Percentiles rank a stretch among this genome's conserved stretches.
Conservation (phyloP, 2,329 filamentous ascomycete genomes). For the Rhytidhysteron rufulum region DNA sequence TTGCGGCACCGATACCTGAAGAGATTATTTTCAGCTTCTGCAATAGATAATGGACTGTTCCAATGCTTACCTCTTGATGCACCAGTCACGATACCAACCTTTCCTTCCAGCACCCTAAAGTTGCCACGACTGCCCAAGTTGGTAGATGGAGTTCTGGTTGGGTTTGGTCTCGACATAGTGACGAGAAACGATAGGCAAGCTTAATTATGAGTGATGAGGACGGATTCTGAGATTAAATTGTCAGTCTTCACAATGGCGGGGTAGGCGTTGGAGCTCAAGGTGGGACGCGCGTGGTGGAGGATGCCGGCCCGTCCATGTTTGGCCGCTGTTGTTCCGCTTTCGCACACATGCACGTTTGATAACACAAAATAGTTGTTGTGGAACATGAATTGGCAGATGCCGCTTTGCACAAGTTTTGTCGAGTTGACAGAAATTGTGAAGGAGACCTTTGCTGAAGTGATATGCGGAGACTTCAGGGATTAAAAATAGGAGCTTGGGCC, state of each 20-base stretch:
- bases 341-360: too few species aligned
- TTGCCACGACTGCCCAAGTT: constrained; percentile 31
- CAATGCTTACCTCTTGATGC: constrained; percentile 64
- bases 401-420: too few species aligned
- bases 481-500: too few species aligned
- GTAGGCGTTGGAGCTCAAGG: neutral
- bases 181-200: neutral
- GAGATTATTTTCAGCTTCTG: constrained; percentile 3
- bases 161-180: constrained; percentile 37
- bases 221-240: neutral
- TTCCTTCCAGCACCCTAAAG: constrained; percentile 56
- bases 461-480: too few species aligned
- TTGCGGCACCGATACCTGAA: constrained; percentile 68
- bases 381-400: too few species aligned
- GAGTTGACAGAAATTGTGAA: too few species aligned
- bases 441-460: too few species aligned
- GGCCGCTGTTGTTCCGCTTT: too few species aligned
- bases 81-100: constrained; percentile 75
- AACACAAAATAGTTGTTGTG: too few species aligned
- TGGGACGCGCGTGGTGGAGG: too few species aligned
- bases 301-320: too few species aligned
- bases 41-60: constrained; percentile 2
- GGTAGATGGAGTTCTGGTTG: constrained; percentile 35
- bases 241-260: neutral
- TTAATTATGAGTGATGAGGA: neutral